These are phyloP conservation scores for Pluteus cervinus DNA, from an alignment of 768 basidiomycete species.

Conservation along the genomic window DNA sequence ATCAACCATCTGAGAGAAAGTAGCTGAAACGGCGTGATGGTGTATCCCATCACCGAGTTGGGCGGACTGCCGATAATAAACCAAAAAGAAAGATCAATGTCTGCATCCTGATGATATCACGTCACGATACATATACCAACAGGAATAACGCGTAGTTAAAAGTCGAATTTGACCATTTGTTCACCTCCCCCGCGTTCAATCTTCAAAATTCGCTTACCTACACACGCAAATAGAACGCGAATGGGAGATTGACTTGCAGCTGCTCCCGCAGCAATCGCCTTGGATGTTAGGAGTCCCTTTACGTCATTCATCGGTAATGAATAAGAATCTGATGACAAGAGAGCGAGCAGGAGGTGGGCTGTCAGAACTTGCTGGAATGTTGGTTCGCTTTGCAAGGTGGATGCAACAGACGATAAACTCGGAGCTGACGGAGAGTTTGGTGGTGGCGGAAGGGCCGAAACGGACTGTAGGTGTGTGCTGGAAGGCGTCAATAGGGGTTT, in stretches of 20 bases:
- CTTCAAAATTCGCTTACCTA: conserved; percentile 74
- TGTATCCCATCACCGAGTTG: too few species aligned
- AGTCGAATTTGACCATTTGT: conserved; percentile 70
- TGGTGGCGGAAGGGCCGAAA: conserved; percentile 45
- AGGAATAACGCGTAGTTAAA: conserved; percentile 30
- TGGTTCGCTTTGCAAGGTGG: conserved; percentile 26
- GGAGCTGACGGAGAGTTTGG: conserved; percentile 54
- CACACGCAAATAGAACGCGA: conserved; percentile 67
- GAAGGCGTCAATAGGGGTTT: conserved; percentile 3
- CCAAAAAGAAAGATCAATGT: too few species aligned
- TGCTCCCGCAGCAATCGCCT: conserved; percentile 19
- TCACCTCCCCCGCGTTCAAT: conserved; percentile 73
- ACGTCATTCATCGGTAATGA: conserved; percentile 56
- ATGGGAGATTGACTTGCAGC: conserved; percentile 45
- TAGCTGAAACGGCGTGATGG: too few species aligned
- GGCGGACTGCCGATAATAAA: too few species aligned
- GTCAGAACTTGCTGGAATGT: conserved; percentile 68
- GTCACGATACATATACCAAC: too few species aligned
- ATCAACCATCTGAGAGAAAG: too few species aligned
- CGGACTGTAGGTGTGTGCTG: conserved; percentile 52
- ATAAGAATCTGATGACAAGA: conserved; percentile 50
- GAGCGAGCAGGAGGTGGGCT: conserved; percentile 55
- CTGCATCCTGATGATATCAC: too few species aligned
- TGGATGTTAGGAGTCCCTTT: conserved; percentile 47
- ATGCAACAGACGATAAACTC: conserved; percentile 38